Conservation (phyloP, 106 monocot genomes). For the Vanilla planifolia region DNA sequence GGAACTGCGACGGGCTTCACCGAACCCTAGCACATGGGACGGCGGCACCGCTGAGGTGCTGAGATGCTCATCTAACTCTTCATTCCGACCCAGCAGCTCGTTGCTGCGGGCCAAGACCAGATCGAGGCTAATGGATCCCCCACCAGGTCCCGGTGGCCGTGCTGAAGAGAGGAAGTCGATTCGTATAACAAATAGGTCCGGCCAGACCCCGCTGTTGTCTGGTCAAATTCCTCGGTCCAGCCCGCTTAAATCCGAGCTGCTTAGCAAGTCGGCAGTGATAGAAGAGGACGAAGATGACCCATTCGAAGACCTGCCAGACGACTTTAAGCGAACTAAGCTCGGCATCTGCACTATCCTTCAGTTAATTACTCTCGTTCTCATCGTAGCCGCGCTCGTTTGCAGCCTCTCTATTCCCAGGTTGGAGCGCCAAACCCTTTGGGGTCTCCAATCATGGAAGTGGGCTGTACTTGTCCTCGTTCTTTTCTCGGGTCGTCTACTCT, state of each 20-base stretch:
- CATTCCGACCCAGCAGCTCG: neutral
- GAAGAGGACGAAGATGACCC: conserved; percentile 87
- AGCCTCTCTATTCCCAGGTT: conserved; percentile 38
- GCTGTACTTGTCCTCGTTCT: conserved; percentile 53
- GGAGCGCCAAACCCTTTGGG: conserved; percentile 25
- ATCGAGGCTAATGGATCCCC: conserved; percentile 34
- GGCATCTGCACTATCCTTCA: conserved; percentile 24
- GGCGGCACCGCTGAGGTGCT: conserved; percentile 15
- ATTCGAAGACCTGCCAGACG: conserved; percentile 59
- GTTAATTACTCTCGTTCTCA: conserved; percentile 45
- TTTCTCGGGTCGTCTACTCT: conserved; percentile 60
- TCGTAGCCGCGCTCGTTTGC: conserved; percentile 39
- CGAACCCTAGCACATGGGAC: neutral
- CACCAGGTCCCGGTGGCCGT: neutral
- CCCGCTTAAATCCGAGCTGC: conserved; percentile 6
- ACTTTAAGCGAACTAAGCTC: conserved; percentile 19
- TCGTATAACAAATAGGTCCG: conserved; percentile 3
- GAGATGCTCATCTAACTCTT: conserved; percentile 26
- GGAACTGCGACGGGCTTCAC: neutral
- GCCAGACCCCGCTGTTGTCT: conserved; percentile 8
- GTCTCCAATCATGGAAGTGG: conserved; percentile 81
- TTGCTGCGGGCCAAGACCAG: conserved; percentile 30
- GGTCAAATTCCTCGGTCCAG: conserved; percentile 6
- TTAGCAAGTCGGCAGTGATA: neutral
- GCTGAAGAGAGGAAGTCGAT: conserved; percentile 8